These are phyloP conservation scores for Vitis riparia DNA, from an alignment of 164 flowering plant species.

Conservation along the genomic window DNA sequence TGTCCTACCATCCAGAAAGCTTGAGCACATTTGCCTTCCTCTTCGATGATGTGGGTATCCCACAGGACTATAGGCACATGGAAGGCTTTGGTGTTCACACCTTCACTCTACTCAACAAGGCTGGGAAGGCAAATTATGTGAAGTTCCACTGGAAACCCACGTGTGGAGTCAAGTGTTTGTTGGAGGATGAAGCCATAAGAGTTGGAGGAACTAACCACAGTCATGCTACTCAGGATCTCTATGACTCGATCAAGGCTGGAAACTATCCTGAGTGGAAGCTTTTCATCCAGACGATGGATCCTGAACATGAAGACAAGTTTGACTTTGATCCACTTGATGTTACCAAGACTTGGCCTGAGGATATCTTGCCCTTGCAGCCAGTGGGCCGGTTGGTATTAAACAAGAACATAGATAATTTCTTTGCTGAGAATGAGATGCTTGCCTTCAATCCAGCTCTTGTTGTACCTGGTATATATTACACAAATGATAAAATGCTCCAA, in stretches of 20 bases:
- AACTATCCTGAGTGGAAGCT: slow-evolving; percentile 98
- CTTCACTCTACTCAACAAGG: slow-evolving; percentile 74
- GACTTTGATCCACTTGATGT: slow-evolving; percentile 97
- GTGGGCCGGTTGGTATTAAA: slow-evolving; percentile 96
- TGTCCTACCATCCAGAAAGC: slow-evolving; percentile 95
- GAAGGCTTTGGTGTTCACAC: slow-evolving; percentile 97
- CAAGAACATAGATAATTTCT: slow-evolving; percentile 93
- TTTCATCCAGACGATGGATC: slow-evolving; percentile 84
- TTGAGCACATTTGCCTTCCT: slow-evolving; percentile 86
- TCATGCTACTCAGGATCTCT: slow-evolving; percentile 96
- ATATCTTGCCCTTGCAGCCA: slow-evolving; percentile 83
- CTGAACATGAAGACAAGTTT: slow-evolving; percentile 77
- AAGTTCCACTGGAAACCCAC: slow-evolving; percentile 99
- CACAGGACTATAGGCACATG: slow-evolving; percentile 95
- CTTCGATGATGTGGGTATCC: slow-evolving; percentile 89
- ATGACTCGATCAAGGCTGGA: slow-evolving; percentile 91
- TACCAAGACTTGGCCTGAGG: slow-evolving; percentile 99
- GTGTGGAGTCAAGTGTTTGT: slow-evolving; percentile 84
- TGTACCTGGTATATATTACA: slow-evolving; percentile 89
- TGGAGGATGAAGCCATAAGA: slow-evolving; percentile 80
- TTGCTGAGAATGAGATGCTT: slow-evolving; percentile 93
- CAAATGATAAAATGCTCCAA: slow-evolving; percentile 94
- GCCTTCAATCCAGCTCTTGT: slow-evolving; percentile 88
- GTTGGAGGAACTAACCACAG: slow-evolving; percentile 97
- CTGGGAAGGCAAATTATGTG: slow-evolving; percentile 79